Evolutionary conservation across 2,329 filamentous ascomycete genomes (phyloP), one percentile per base, ranked within the genome.

Genomic region (Exophiala sideris): DNA sequence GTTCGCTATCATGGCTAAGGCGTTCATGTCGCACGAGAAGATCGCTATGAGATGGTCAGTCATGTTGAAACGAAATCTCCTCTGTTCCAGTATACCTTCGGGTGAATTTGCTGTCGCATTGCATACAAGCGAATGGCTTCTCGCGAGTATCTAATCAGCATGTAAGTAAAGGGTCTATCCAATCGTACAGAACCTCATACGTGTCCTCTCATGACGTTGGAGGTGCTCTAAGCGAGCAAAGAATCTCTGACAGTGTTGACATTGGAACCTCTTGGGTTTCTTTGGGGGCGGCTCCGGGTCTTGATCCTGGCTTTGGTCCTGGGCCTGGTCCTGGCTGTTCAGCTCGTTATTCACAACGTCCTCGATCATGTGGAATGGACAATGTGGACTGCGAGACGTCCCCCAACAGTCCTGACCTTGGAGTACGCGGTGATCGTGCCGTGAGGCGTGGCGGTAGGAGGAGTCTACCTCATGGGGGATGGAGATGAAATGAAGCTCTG

Each of bases 201-300:
- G 69, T 32, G 71, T 72, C 38, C 71, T 64, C 56, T 73, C 70
- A 65, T 73, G 71, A 7, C 71, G 65, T 55, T 73, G 71, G 12
- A 73, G 59, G 58, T 73, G 71, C 52, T 73, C 71, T 9, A 73
- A 62, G 18, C 71, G 66, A n/a, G 71, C 63, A 63, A 60, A 63
- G 42, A 61, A 46, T 34, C 60, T 45, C 32, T 61, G 60, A 38
- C 61, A 64, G 29, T 60, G 58, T 32, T 59, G 50, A 52, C 61
- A 64, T 45, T 45, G 71, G 70, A 48, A 76, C 61, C 24, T 72
- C 72, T 65, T 75, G 73, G 57, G 72, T 70, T 64, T 73, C 67
- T 49, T 69, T 54, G 35, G 68, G 58, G 40, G 68, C 62, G 49
- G 61, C 32, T 60, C 57, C 9, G 21, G 11, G 41, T 44, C 41